Conservation (phyloP, 2,329 filamentous ascomycete genomes). For the Colletotrichum tropicale region DNA sequence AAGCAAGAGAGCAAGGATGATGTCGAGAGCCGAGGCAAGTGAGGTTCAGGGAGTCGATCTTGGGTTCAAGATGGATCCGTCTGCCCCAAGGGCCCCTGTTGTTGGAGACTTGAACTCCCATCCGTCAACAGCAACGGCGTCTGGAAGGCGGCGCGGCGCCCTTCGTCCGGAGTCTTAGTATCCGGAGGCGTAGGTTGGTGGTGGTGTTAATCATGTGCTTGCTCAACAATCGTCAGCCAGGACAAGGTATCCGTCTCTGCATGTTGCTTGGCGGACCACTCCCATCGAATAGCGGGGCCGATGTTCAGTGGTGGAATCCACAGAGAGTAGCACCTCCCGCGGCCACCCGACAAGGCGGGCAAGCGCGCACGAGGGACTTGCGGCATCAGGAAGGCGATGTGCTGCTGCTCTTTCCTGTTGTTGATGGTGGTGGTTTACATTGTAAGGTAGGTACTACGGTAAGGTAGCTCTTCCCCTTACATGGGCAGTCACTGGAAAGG, state of each 20-base stretch:
- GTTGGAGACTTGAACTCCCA: neutral
- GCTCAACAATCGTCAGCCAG: constrained; percentile 11
- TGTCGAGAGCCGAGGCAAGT: constrained; percentile 15
- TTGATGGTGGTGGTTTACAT: neutral
- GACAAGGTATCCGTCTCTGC: neutral
- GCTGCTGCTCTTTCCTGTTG: neutral
- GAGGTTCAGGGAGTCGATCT: neutral
- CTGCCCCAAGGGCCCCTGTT: neutral
- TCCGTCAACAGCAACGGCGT: neutral
- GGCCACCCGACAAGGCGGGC: constrained; percentile 12
- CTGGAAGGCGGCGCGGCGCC: neutral
- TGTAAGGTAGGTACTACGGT: neutral
- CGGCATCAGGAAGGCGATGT: constrained; percentile 13
- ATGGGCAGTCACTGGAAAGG: neutral
- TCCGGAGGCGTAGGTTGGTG: neutral
- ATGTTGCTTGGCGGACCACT: constrained; percentile 3
- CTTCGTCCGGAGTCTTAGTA: constrained; percentile 10
- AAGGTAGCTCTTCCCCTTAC: neutral
- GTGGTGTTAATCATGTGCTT: constrained; percentile 13
- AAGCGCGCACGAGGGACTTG: constrained; percentile 6
- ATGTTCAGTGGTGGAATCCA: constrained; percentile 6
- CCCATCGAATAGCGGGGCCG: neutral
- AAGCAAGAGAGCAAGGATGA: neutral
- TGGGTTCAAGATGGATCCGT: neutral
- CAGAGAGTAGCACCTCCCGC: neutral